A percentile compares a stretch with the other conserved stretches of the same genome.
phyloP scores from a whole-genome alignment of 805 yeast species.

The Tetrapisispora nanseiensis region DNA sequence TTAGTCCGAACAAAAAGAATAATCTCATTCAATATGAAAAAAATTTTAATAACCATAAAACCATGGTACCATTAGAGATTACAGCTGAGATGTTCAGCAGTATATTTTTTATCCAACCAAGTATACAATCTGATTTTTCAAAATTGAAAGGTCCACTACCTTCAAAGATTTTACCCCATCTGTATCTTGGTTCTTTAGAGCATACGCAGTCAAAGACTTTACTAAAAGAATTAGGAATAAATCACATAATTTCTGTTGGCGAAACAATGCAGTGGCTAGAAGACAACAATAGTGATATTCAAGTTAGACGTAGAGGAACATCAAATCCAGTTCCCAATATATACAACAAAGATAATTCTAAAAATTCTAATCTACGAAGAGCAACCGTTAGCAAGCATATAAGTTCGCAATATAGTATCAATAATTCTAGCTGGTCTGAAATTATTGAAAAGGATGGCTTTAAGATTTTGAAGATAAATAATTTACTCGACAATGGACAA shows the following conservation, averaged over 20 bases:
- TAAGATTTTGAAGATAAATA: slow-evolving; percentile 45
- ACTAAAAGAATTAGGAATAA: slow-evolving; percentile 55
- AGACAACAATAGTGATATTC: background rate
- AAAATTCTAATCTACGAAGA: slow-evolving; percentile 1
- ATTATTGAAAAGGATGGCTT: slow-evolving; percentile 24
- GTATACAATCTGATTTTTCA: slow-evolving; percentile 21
- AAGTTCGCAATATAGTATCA: background rate
- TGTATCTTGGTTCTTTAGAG: slow-evolving; percentile 72
- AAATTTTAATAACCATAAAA: slow-evolving; percentile 1
- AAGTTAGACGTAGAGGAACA: slow-evolving; percentile 11
- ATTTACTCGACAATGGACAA: slow-evolving; percentile 85
- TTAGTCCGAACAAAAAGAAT: slow-evolving; percentile 40
- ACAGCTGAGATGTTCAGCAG: slow-evolving; percentile 28
- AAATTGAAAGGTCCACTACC: slow-evolving; percentile 62
- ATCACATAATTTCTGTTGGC: slow-evolving; percentile 76
- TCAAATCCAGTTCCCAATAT: slow-evolving; percentile 8
- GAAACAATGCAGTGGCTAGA: slow-evolving; percentile 57
- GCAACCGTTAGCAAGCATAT: slow-evolving; percentile 3
- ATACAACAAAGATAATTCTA: too few relatives aligned
- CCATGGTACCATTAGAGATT: slow-evolving; percentile 11
- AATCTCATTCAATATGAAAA: slow-evolving; percentile 9
- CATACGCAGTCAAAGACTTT: slow-evolving; percentile 71
- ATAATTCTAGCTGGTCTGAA: slow-evolving; percentile 3
- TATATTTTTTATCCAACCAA: slow-evolving; percentile 24
- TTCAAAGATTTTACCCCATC: slow-evolving; percentile 69